phyloP scores from a whole-genome alignment of 306 rosid species.

The Rubus idaeus region DNA sequence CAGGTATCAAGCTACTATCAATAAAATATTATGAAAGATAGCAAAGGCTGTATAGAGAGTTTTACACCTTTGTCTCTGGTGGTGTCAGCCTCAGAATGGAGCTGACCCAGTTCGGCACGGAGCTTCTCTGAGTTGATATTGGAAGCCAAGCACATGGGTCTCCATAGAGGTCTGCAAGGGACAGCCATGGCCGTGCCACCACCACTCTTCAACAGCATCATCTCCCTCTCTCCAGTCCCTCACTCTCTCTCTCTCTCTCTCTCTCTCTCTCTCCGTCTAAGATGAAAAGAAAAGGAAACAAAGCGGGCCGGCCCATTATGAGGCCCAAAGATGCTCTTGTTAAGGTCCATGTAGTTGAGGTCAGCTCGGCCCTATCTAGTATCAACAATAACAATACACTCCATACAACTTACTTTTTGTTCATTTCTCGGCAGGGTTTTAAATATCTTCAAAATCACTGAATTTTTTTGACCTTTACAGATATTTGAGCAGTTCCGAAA shows the following conservation, averaged over 20 bases:
- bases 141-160: conserved; percentile 44
- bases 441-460: too few species aligned
- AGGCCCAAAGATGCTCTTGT: not conserved
- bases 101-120: conserved; percentile 70
- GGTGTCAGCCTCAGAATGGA: conserved; percentile 66
- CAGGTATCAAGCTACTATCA: not conserved
- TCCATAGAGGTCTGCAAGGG: conserved; percentile 33
- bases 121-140: conserved; percentile 52
- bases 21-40: not conserved
- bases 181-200: conserved; percentile 38
- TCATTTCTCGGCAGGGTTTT: too few species aligned
- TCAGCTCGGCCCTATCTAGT: too few species aligned
- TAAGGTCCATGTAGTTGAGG: too few species aligned
- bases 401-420: too few species aligned
- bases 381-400: too few species aligned
- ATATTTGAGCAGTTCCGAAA: too few species aligned
- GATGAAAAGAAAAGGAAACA: not conserved
- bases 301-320: not conserved
- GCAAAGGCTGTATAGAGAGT: not conserved
- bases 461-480: too few species aligned
- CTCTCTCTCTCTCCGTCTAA: too few species aligned
- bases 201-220: conserved; percentile 39
- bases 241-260: conserved; percentile 23
- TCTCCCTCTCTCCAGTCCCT: conserved; percentile 5
- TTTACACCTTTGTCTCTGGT: conserved; percentile 65